Percentiles rank a stretch among this genome's conserved stretches.
Evolutionary conservation across 352 stramenopile species (phyloP).

Genomic region (Pythium biforme): DNA sequence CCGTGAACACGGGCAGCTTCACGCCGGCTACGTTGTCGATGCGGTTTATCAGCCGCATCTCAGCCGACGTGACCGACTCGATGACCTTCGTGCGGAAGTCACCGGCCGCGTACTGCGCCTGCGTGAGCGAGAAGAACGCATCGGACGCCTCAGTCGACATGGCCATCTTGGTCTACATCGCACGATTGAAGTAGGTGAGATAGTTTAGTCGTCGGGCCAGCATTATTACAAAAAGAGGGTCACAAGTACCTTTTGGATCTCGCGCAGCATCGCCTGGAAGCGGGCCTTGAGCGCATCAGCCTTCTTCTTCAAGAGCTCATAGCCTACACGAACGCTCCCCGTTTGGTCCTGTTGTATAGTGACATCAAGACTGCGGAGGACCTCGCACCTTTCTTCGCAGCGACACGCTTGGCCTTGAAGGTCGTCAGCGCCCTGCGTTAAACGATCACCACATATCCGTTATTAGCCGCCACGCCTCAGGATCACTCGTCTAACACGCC

Average conservation of each 20-base stretch:
- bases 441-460: not conserved
- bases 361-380: too few species aligned
- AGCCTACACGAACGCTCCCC: slow-evolving; percentile 34
- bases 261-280: slow-evolving; percentile 86
- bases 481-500: not conserved
- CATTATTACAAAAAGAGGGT: too few species aligned
- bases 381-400: slow-evolving; percentile 80
- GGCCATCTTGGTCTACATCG: slow-evolving; percentile 70
- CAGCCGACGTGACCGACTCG: slow-evolving; percentile 94
- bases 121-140: slow-evolving; percentile 97
- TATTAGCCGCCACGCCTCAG: too few species aligned
- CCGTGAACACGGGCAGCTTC: slow-evolving; percentile 98
- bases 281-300: slow-evolving; percentile 98
- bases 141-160: slow-evolving; percentile 89
- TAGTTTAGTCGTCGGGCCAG: too few species aligned
- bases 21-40: slow-evolving; percentile 99
- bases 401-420: slow-evolving; percentile 81
- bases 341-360: not conserved
- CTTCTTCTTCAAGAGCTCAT: slow-evolving; percentile 96
- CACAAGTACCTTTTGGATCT: slow-evolving; percentile 75
- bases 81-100: slow-evolving; percentile 97
- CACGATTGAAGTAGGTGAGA: not conserved
- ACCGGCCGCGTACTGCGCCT: slow-evolving; percentile 97
- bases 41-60: slow-evolving; percentile 95
- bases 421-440: slow-evolving; percentile 74